Evolutionary conservation across 2,329 filamentous ascomycete genomes (phyloP).

Genomic region (Fusarium musae): DNA sequence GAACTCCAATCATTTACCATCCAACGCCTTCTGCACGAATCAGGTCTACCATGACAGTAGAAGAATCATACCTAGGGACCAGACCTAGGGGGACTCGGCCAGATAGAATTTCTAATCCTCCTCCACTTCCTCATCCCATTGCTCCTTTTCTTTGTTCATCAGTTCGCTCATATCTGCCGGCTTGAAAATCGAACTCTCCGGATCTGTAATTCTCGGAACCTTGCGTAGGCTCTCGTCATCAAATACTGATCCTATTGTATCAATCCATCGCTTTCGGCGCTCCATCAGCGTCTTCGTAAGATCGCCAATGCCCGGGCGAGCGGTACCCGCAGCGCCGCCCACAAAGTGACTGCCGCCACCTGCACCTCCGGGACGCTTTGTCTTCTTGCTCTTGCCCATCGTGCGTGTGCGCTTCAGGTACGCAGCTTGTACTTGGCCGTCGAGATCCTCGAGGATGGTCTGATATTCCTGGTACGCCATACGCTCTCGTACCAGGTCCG

Average conservation of each 20-base stretch:
- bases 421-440: slow-evolving; percentile 92
- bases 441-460: slow-evolving; percentile 95
- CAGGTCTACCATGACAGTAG: slow-evolving; percentile 1
- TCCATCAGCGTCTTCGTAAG: slow-evolving; percentile 94
- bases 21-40: slow-evolving; percentile 30
- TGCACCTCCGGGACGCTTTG: slow-evolving; percentile 80
- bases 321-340: slow-evolving; percentile 70
- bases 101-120: slow-evolving; percentile 59
- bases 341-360: slow-evolving; percentile 74
- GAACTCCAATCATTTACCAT: slow-evolving; percentile 19
- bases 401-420: slow-evolving; percentile 96
- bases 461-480: slow-evolving; percentile 98
- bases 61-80: neutral
- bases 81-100: slow-evolving; percentile 5
- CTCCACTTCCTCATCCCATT: slow-evolving; percentile 84
- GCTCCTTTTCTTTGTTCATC: slow-evolving; percentile 80
- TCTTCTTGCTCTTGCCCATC: slow-evolving; percentile 93
- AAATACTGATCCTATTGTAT: slow-evolving; percentile 90
- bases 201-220: slow-evolving; percentile 75
- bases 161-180: slow-evolving; percentile 76
- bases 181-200: slow-evolving; percentile 77
- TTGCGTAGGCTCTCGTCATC: slow-evolving; percentile 80
- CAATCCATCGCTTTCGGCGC: slow-evolving; percentile 86
- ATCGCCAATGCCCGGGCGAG: slow-evolving; percentile 87
- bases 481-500: slow-evolving; percentile 88